Conservation (phyloP, 2,329 filamentous ascomycete genomes). For the Boeremia exigua region DNA sequence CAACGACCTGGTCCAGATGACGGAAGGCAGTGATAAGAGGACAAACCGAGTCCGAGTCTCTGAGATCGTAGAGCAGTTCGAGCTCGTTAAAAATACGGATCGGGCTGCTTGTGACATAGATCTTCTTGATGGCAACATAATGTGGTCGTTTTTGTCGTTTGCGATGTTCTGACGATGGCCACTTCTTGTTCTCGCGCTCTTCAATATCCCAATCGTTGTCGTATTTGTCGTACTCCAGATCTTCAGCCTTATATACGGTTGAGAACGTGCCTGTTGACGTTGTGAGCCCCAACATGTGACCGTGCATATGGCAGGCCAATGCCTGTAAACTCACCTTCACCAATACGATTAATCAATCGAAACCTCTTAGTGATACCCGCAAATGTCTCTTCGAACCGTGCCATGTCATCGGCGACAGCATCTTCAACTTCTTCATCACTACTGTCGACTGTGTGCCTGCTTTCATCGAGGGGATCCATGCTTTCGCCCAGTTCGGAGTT, state of each 20-base stretch:
- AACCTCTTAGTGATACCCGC: slow-evolving; percentile 83
- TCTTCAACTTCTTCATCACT: slow-evolving; percentile 68
- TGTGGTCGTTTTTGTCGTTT: slow-evolving; percentile 62
- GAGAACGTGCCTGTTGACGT: slow-evolving; percentile 82
- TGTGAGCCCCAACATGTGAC: slow-evolving; percentile 33
- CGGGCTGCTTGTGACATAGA: slow-evolving; percentile 97
- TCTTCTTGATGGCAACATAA: slow-evolving; percentile 98
- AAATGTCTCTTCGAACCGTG: slow-evolving; percentile 80
- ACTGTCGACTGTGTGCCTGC: slow-evolving; percentile 54
- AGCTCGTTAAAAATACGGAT: slow-evolving; percentile 94
- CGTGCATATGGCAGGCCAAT: slow-evolving; percentile 38
- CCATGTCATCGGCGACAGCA: slow-evolving; percentile 82
- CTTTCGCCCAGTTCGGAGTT: slow-evolving; percentile 55
- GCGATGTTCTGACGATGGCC: slow-evolving; percentile 70
- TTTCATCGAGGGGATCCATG: slow-evolving; percentile 57
- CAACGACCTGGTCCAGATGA: slow-evolving; percentile 90
- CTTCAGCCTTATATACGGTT: slow-evolving; percentile 98
- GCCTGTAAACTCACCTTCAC: slow-evolving; percentile 71
- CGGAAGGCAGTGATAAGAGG: slow-evolving; percentile 98
- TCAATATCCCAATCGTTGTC: slow-evolving; percentile 85
- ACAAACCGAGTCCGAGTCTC: slow-evolving; percentile 83
- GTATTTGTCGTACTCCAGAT: slow-evolving; percentile 82
- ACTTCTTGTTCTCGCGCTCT: slow-evolving; percentile 68
- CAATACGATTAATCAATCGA: slow-evolving; percentile 93
- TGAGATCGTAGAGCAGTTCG: slow-evolving; percentile 86